Percentiles rank a stretch among this genome's conserved stretches.
Conservation (phyloP, 1,139 yeast species). For the Yamadazyma taylorii region DNA sequence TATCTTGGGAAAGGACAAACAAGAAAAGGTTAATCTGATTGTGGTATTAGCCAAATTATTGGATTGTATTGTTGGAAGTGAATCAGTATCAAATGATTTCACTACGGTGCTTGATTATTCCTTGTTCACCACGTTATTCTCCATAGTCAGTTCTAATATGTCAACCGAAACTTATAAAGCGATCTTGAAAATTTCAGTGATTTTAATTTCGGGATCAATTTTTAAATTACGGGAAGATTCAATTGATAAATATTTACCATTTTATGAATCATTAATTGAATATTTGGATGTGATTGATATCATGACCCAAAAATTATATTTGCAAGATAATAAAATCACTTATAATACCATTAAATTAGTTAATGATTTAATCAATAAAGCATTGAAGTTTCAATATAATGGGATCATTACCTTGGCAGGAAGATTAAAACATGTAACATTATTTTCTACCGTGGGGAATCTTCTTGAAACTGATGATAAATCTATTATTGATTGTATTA, state of each 20-base stretch:
- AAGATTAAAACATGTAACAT: constrained; percentile 45
- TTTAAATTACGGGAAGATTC: constrained; percentile 36
- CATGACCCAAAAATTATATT: constrained; percentile 40
- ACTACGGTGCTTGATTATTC: constrained; percentile 39
- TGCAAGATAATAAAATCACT: constrained; percentile 47
- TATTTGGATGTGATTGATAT: constrained; percentile 45
- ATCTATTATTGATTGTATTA: constrained; percentile 32
- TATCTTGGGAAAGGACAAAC: constrained; percentile 48
- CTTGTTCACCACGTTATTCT: constrained; percentile 43
- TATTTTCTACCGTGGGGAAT: constrained; percentile 42
- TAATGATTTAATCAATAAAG: constrained; percentile 44
- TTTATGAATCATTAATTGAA: constrained; percentile 44
- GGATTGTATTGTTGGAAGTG: constrained; percentile 43
- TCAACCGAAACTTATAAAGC: constrained; percentile 53
- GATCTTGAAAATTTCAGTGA: constrained; percentile 44
- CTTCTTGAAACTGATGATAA: constrained; percentile 42
- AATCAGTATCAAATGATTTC: constrained; percentile 37
- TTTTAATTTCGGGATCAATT: constrained; percentile 46
- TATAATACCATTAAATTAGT: constrained; percentile 47
- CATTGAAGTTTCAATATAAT: constrained; percentile 38
- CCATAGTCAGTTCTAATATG: constrained; percentile 45
- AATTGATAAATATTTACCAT: constrained; percentile 37
- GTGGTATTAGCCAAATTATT: constrained; percentile 54
- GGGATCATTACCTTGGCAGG: constrained; percentile 47
- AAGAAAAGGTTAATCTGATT: constrained; percentile 53